These are phyloP conservation scores for Lentinula boryana DNA, from an alignment of 768 basidiomycete species.

Conservation along the genomic window DNA sequence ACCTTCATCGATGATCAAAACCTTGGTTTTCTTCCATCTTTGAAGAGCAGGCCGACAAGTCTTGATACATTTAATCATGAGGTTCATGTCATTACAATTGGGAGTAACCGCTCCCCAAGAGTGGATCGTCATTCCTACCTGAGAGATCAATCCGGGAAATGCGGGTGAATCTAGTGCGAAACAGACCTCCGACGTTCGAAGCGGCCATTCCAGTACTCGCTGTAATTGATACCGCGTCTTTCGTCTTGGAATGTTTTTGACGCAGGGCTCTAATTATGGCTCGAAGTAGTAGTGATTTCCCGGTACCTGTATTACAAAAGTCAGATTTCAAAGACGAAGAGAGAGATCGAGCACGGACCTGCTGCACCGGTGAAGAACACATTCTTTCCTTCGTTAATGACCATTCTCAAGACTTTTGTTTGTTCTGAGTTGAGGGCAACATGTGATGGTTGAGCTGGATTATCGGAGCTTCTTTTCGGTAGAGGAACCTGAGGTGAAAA, in stretches of 20 bases:
- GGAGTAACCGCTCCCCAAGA: constrained; percentile 73
- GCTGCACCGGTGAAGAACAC: constrained; percentile 82
- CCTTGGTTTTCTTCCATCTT: constrained; percentile 65
- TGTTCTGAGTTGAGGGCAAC: constrained; percentile 66
- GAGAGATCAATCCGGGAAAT: constrained; percentile 27
- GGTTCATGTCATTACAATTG: constrained; percentile 42
- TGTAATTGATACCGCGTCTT: constrained; percentile 65
- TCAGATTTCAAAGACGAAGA: neutral
- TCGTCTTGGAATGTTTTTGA: constrained; percentile 34
- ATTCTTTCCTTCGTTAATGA: constrained; percentile 49
- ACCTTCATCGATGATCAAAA: constrained; percentile 59
- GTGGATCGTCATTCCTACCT: constrained; percentile 62
- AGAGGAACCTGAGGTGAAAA: constrained; percentile 7
- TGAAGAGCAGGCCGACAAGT: constrained; percentile 64
- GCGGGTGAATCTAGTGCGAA: neutral
- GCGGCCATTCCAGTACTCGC: constrained; percentile 73
- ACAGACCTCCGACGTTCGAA: constrained; percentile 59
- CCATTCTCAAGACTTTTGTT: constrained; percentile 56
- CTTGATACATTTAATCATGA: constrained; percentile 46
- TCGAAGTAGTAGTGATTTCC: constrained; percentile 76
- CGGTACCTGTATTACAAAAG: constrained; percentile 55
- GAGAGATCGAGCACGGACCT: constrained; percentile 31
- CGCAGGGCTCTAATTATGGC: constrained; percentile 61
- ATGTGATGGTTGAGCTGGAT: constrained; percentile 2
- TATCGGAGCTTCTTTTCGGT: neutral